A percentile compares a stretch with the other conserved stretches of the same genome.
Conservation (phyloP, 192 early-diverging fungal species). For the Irineochytrium annulatum region DNA sequence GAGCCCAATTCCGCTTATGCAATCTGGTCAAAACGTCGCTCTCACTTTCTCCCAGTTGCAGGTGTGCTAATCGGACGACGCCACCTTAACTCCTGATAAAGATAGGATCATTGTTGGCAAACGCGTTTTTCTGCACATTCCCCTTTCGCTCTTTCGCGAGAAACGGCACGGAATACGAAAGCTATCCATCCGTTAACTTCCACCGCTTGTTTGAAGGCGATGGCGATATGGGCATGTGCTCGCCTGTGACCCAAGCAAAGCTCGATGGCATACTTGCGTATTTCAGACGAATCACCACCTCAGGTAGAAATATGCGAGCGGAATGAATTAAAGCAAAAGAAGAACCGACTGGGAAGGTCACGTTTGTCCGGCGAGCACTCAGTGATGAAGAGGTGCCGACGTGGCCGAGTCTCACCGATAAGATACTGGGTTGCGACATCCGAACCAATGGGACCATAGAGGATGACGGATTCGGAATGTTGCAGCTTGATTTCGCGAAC, state of each 20-base stretch:
- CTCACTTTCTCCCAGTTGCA: slow-evolving; percentile 42
- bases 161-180: slow-evolving; percentile 15
- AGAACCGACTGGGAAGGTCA: neutral
- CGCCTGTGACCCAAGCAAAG: slow-evolving; percentile 18
- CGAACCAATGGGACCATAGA: slow-evolving; percentile 37
- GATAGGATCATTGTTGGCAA: slow-evolving; percentile 37
- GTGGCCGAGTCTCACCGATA: too few relatives aligned
- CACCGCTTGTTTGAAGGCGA: slow-evolving; percentile 24
- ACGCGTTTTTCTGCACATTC: slow-evolving; percentile 48
- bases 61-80: slow-evolving; percentile 5
- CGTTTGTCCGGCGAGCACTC: neutral
- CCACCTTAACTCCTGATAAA: slow-evolving; percentile 1
- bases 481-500: slow-evolving; percentile 49
- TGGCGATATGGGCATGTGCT: slow-evolving; percentile 12
- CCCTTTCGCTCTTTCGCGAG: slow-evolving; percentile 25
- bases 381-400: neutral
- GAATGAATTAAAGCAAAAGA: neutral
- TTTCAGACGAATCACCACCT: slow-evolving; percentile 19
- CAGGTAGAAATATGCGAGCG: slow-evolving; percentile 16
- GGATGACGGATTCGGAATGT: slow-evolving; percentile 29
- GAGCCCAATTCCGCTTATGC: slow-evolving; percentile 33
- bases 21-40: slow-evolving; percentile 18
- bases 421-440: too few relatives aligned
- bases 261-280: slow-evolving; percentile 35
- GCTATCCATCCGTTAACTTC: slow-evolving; percentile 36